Evolutionary conservation across 2,329 filamentous ascomycete species (phyloP), one percentile per base, ranked within the genome.

Genomic region (Epichloe brachyelytri): DNA sequence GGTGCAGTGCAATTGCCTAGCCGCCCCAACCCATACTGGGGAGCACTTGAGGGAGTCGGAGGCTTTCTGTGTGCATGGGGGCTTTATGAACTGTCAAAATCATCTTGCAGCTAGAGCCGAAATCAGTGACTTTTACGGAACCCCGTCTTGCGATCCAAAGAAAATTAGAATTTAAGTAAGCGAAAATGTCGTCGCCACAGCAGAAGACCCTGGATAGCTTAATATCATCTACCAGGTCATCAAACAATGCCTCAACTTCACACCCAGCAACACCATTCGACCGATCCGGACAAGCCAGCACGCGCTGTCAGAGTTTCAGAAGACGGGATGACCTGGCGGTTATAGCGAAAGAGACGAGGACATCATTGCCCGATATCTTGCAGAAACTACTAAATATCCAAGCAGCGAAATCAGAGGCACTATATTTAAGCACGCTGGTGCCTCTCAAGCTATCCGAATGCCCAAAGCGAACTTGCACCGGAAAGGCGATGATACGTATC

Each of bases 281-380:
- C 33, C 7, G 3, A 26, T 12, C n/a, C 19, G 33, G 33, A 7
- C 7, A 22, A 11, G 33, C 4, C 7, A 12, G 36, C 10, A 48
- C 8, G 33, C 33, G 38, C 19, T 22, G 30, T 20, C 37, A n/a
- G 17, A 17, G 41, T 17, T 36, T 22, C 17, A 49, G 33, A 56
- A 53, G 4, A 55, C 60, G 41, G 53, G 51, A 22, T 56, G 46
- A 43, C 54, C 67, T 79, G n/a, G 63, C 65, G 10, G 63, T 61
- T 7, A 62, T 69, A 17, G 74, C 76, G 5, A 60, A 63, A 47
- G 75, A 79, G 56, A 80, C 77, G 10, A 67, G 65, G 38, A 55
- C 56, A 2, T 62, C 71, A 5, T 68, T 80, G 0, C 75, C 76
- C 2, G 63, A 60, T 7, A 68, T 80, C 26, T 63, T 80, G 3